These are phyloP conservation scores for Penicillium crustosum DNA, from an alignment of 2,329 filamentous ascomycete genomes.

Conservation along the genomic window DNA sequence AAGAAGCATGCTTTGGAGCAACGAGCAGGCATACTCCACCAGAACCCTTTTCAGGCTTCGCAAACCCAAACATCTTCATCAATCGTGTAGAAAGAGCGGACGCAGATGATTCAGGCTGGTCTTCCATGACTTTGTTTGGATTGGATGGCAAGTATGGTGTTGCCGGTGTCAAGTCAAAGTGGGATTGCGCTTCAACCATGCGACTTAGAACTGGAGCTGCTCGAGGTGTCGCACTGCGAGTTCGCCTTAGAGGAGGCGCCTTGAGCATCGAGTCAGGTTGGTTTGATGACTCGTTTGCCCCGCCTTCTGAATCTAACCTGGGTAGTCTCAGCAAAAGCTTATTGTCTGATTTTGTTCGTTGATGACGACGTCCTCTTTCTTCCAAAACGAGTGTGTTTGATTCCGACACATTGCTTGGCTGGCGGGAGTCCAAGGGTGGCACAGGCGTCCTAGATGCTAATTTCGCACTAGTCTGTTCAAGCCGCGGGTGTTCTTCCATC, in stretches of 20 bases:
- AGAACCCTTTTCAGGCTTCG: conserved; percentile 81
- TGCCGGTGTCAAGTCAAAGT: conserved; percentile 46
- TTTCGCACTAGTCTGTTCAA: conserved; percentile 4
- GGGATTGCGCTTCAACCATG: conserved; percentile 70
- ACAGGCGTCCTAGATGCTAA: conserved; percentile 7
- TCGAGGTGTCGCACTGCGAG: conserved; percentile 45
- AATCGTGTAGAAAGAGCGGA: conserved; percentile 68
- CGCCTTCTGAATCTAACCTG: conserved; percentile 48
- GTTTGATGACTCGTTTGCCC: conserved; percentile 25
- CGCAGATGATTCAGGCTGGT: conserved; percentile 45
- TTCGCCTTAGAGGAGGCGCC: conserved; percentile 23
- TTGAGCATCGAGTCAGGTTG: conserved; percentile 20
- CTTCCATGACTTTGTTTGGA: conserved; percentile 50
- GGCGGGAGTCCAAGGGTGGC: conserved; percentile 1
- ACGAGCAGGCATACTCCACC: conserved; percentile 88
- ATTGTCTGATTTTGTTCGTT: conserved; percentile 63
- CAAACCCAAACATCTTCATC: conserved; percentile 83
- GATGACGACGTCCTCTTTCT: conserved; percentile 50
- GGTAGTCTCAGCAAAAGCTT: conserved; percentile 61
- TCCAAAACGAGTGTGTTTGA: conserved; percentile 18
- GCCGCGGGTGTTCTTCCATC: conserved; percentile 32
- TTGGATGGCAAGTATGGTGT: conserved; percentile 23
- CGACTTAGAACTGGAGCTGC: conserved; percentile 72
- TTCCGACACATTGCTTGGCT: conserved; percentile 2
- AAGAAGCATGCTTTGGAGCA: conserved; percentile 85